phyloP scores from a whole-genome alignment of 306 rosid genomes.

The Hylodesmum podocarpum region DNA sequence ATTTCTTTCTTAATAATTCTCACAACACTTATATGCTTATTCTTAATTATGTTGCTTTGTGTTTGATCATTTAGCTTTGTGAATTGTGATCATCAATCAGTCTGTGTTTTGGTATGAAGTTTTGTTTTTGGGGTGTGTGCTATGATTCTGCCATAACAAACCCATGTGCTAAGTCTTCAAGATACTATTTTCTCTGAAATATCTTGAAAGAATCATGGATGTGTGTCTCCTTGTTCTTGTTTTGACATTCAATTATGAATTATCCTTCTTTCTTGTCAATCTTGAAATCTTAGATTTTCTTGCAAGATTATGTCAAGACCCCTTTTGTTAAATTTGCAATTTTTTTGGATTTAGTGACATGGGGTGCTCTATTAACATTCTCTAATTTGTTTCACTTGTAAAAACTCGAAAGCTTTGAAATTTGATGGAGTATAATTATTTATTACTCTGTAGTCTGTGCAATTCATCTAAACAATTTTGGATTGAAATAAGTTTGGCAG shows the following conservation, averaged over 20 bases:
- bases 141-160: constrained; percentile 14
- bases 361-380: neutral
- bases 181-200: neutral
- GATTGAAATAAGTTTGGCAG: neutral
- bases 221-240: constrained; percentile 16
- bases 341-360: constrained; percentile 1
- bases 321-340: neutral
- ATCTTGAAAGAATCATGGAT: neutral
- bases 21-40: constrained; percentile 15
- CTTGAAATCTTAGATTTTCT: constrained; percentile 9
- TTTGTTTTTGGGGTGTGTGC: constrained; percentile 4
- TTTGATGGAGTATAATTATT: neutral
- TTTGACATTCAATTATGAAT: constrained; percentile 25
- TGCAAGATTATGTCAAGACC: constrained; percentile 5
- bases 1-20: neutral
- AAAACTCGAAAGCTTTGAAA: constrained; percentile 5
- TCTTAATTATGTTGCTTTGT: constrained; percentile 22
- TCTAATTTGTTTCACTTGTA: constrained; percentile 1
- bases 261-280: neutral
- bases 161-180: neutral
- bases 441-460: neutral
- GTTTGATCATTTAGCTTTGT: constrained; percentile 27
- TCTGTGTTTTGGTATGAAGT: constrained; percentile 27
- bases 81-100: constrained; percentile 35
- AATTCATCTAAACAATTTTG: neutral